A percentile compares a stretch with the other conserved stretches of the same genome.
Conservation (phyloP, 2,329 filamentous ascomycete species). For the Aspergillus quadrilineatus region DNA sequence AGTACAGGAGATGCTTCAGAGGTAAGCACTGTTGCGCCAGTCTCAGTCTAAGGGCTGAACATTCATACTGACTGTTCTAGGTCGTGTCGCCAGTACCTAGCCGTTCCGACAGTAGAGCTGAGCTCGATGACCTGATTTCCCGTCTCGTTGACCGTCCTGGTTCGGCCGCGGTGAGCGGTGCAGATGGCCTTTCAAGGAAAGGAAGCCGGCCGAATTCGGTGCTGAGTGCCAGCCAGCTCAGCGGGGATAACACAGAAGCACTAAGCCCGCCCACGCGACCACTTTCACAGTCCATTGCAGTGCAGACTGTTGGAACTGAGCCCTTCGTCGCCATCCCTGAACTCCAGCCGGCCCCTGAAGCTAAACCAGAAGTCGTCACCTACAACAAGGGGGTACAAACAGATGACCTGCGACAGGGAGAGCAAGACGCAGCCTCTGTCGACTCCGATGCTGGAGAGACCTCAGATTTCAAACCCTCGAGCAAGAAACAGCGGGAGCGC, state of each 20-base stretch:
- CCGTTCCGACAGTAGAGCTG: constrained; percentile 64
- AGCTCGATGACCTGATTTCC: constrained; percentile 81
- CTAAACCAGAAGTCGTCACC: constrained; percentile 74
- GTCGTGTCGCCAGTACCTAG: constrained; percentile 69
- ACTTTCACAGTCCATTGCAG: constrained; percentile 49
- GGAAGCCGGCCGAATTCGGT: constrained; percentile 83
- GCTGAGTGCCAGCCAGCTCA: constrained; percentile 76
- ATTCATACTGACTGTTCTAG: constrained; percentile 40
- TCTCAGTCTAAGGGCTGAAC: neutral
- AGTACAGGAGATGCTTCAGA: constrained; percentile 69
- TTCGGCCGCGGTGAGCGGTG: constrained; percentile 61
- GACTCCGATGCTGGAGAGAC: constrained; percentile 63
- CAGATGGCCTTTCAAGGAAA: constrained; percentile 46
- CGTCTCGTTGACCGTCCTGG: constrained; percentile 74
- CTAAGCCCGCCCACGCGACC: constrained; percentile 42
- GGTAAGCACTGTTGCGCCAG: constrained; percentile 49
- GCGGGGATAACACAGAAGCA: constrained; percentile 60
- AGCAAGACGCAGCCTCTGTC: constrained; percentile 55
- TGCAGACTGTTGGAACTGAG: constrained; percentile 72
- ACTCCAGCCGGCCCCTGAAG: constrained; percentile 56
- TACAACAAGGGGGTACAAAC: constrained; percentile 98
- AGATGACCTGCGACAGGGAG: constrained; percentile 63
- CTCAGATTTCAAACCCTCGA: constrained; percentile 64
- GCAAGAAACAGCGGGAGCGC: constrained; percentile 73
- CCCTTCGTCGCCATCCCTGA: constrained; percentile 77